Evolutionary conservation across 2,329 filamentous ascomycete genomes (phyloP), one percentile per base, ranked within the genome.

Genomic region (Ophiostoma sp.): DNA sequence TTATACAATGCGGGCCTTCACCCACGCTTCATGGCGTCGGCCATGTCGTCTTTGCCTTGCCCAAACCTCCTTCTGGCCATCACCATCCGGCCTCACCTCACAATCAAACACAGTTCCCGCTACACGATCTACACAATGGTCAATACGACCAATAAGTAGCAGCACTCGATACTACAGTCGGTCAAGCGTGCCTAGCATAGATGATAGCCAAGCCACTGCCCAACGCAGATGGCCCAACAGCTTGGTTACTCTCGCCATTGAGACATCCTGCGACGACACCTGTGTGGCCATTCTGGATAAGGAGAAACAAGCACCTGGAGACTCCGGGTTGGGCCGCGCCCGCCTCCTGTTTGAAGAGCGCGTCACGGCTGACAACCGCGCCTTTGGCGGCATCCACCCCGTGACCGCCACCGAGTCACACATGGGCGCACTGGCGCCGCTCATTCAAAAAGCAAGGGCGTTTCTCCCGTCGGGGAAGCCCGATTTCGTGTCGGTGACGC

Each of bases 191-290:
- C 15, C 42, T 15, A 48, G 15, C 15, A 15, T 6, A 17, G 42
- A 48, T 6, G 15, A 3, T 19, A 6, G 15, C 12, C 42, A 17
- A 19, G 11, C 42, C 15, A 48, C 15, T 3, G 39, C 63, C 22
- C 39, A 33, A 48, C 42, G 28, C 11, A 63, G 66, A 3, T 76
- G 75, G 75, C 70, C 73, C 15, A 50, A 70, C 66, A 75, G 74
- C 42, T 70, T 77, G 1, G 73, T 78, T 31, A 90, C 88, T 5
- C 87, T 95, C 68, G 92, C 92, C 70, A 94, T 96, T 79, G 93
- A 96, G 81, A 92, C 92, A 11, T 94, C 92, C 2, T 96, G 95
- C 86, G 95, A 98, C 83, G 95, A 98, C 84, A 97, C 95, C 0
- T 95, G 92, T 73, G 94, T 98, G 25, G 92, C 95, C 39, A 83